Evolutionary conservation across 495 filamentous ascomycete species (phyloP), one percentile per base, ranked within the genome.

Genomic region (Choiromyces venosus): DNA sequence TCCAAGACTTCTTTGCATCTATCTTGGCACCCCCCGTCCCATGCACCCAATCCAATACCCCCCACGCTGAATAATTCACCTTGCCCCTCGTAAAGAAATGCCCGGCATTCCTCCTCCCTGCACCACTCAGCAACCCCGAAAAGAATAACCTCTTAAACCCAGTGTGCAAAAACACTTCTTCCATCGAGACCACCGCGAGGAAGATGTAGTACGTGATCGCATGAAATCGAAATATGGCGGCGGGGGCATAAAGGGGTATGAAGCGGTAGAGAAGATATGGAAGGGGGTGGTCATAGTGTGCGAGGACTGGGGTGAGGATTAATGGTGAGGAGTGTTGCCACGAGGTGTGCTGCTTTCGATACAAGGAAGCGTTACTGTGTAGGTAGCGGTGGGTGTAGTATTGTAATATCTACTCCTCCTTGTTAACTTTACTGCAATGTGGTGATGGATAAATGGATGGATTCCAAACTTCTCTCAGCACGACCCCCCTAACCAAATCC

Each of bases 271-370:
- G 77, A 1, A 96, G 82, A 74, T 93, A 91, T 6, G 87, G 83
- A n/a, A 91, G 39, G 0, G 93, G 93, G 76, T 97, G 92, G 82
- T 97, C 93, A 80, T 92, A 92, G 79, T 90, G 89, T 56, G 86
- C 90, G 89, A 86, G 33, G 90, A 86, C 83, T 87, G 93, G 1
- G 25, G 46, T 2, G 46, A n/a, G 8, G n/a, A 18, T 14, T 21
- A 10, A 4, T 2, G 92, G 90, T 0, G 87, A 82, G 6, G 81
- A 73, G 79, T 97, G 93, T 71, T 91, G 89, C 87, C 91, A 92
- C 56, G 70, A 67, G 12, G 82, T 72, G 81, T 96, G 93, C 52
- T 84, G 83, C 18, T 80, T 82, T 16, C 86, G 78, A 18, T 73
- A 72, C 1, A 77, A 68, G 65, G 82, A 75, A 18, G 74, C 79